phyloP scores from a whole-genome alignment of 2,329 filamentous ascomycete genomes.

The Pseudopyricularia cyperi region DNA sequence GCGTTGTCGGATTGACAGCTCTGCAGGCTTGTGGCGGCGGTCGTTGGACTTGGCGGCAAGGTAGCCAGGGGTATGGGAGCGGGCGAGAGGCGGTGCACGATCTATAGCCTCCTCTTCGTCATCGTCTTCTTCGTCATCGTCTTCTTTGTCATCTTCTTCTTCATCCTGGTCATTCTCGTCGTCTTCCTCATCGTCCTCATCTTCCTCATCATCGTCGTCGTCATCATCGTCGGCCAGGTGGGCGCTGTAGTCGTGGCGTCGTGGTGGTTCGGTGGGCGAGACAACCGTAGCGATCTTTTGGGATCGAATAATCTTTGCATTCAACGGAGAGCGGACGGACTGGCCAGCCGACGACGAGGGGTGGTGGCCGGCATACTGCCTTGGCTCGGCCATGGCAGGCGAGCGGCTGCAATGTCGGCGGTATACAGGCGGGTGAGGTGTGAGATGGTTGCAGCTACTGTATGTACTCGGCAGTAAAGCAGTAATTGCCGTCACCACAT shows the following conservation, averaged over 20 bases:
- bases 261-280: slow-evolving; percentile 19
- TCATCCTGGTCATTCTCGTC: slow-evolving; percentile 13
- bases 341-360: slow-evolving; percentile 8
- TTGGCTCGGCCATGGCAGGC: not conserved
- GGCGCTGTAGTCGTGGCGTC: slow-evolving; percentile 11
- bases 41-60: slow-evolving; percentile 44
- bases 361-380: slow-evolving; percentile 1
- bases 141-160: slow-evolving; percentile 15
- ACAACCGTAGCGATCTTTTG: slow-evolving; percentile 33
- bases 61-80: slow-evolving; percentile 51
- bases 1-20: slow-evolving; percentile 39
- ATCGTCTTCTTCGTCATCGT: slow-evolving; percentile 16
- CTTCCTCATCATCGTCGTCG: slow-evolving; percentile 16
- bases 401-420: not conserved
- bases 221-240: slow-evolving; percentile 13
- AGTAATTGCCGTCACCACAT: not conserved
- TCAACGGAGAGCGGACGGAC: slow-evolving; percentile 20
- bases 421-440: not conserved
- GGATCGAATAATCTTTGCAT: slow-evolving; percentile 34
- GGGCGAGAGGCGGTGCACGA: slow-evolving; percentile 25
- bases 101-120: slow-evolving; percentile 18
- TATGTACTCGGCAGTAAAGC: too few species aligned
- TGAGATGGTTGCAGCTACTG: too few species aligned
- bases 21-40: slow-evolving; percentile 34
- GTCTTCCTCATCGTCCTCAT: slow-evolving; percentile 12